These are phyloP conservation scores for Lichtheimia ramosa DNA, from an alignment of 371 early-diverging fungal species.

Conservation along the genomic window DNA sequence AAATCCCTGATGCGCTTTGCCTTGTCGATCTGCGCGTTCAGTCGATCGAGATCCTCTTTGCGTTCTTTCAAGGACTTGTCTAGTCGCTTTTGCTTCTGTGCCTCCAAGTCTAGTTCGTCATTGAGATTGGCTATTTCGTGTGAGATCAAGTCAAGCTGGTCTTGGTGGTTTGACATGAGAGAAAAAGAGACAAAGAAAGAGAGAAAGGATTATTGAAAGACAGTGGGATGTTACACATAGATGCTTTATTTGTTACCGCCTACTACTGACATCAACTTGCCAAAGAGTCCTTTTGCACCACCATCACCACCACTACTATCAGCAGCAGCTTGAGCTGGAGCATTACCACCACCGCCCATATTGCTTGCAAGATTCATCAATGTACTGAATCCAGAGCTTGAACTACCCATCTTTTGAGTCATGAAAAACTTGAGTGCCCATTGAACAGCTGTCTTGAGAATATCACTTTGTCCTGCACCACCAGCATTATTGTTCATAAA, in stretches of 20 bases:
- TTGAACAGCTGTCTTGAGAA: slow-evolving; percentile 9
- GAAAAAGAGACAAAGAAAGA: neutral
- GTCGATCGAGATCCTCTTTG: neutral
- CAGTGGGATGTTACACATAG: too few relatives aligned
- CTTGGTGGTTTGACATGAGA: neutral
- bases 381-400: slow-evolving; percentile 15
- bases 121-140: neutral
- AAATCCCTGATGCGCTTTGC: neutral
- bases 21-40: neutral
- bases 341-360: slow-evolving; percentile 8
- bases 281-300: slow-evolving; percentile 1
- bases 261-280: slow-evolving; percentile 7
- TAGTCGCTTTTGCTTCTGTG: neutral
- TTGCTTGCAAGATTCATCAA: slow-evolving; percentile 18
- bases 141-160: neutral
- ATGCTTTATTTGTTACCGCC: too few relatives aligned
- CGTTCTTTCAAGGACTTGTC: neutral
- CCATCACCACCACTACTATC: neutral
- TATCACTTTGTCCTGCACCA: slow-evolving; percentile 14
- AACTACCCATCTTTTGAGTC: slow-evolving; percentile 8
- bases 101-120: neutral
- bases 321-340: slow-evolving; percentile 4
- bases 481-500: slow-evolving; percentile 30
- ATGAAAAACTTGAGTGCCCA: slow-evolving; percentile 22
- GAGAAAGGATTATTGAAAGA: too few relatives aligned